Evolutionary conservation across 441 rosid species (phyloP), one percentile per base, ranked within the genome.

Genomic region (Theobroma grandiflorum): DNA sequence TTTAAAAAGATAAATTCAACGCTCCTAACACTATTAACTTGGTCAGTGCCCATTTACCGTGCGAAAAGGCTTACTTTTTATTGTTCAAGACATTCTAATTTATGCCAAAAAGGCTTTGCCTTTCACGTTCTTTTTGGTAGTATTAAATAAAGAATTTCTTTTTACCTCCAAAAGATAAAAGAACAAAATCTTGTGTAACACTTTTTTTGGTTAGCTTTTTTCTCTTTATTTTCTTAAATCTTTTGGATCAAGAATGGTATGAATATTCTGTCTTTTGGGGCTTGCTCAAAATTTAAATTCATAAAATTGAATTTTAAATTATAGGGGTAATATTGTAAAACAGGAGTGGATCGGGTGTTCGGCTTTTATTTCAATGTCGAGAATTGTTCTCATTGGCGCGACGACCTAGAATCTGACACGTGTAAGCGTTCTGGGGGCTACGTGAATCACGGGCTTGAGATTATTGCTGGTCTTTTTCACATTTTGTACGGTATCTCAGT

Each of bases 371-470:
- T 9, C 69, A 4, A 12, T 4, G 2, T 69, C 6, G 1, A 57
- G 31, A 57, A 8, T 57, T 57, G 4, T 57, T 20, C 31, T 57
- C 62, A 57, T 57, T 11, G 26, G 68, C 72, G 74, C 72, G 71
- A 53, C 15, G 4, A 15, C 14, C 67, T 4, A 57, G 20, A 16
- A 67, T n/a, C 15, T 6, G 49, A 40, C 31, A 52, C 53, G 75
- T 66, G 75, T 77, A 40, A 31, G 75, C n/a, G 2, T 20, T 55
- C 26, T 42, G 45, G 67, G n/a, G 9, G 8, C 16, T 63, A 80
- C 79, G 22, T 7, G 78, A 40, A 12, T 83, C 85, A 83, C 82
- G 82, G 80, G 78, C 63, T 75, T 75, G 59, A 61, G 40, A 38
- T 70, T 15, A 31, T 33, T 64, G 31, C 58, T 20, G 15, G 57